Evolutionary conservation across 2,329 filamentous ascomycete species (phyloP).

Genomic region (Colletotrichum sp.): DNA sequence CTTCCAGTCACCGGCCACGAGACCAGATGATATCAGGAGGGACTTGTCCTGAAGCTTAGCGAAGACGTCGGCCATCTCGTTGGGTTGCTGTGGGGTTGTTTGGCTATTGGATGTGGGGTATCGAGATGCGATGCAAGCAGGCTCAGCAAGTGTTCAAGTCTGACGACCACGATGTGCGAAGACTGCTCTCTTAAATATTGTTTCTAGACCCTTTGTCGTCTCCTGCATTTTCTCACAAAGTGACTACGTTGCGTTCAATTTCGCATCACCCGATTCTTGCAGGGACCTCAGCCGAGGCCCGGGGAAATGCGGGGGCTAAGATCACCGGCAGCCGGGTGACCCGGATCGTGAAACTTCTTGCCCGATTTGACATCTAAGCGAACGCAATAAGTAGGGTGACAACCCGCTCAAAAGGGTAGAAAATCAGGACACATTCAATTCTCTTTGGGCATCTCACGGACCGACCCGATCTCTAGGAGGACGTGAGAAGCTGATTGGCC

Average conservation of each 20-base stretch:
- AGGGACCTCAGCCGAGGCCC: neutral
- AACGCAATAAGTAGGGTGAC: neutral
- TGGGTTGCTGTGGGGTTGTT: neutral
- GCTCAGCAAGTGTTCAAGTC: neutral
- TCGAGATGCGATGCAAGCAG: too few species aligned
- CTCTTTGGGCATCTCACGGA: neutral
- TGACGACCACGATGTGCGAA: too few species aligned
- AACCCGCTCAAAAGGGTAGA: neutral
- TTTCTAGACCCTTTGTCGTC: rapidly evolving
- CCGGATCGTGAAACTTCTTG: neutral
- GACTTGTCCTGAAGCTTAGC: neutral
- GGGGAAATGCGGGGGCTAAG: neutral
- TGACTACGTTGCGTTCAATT: neutral
- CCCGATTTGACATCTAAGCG: neutral
- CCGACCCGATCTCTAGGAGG: neutral
- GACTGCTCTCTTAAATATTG: neutral
- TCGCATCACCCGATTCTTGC: neutral
- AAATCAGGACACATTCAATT: neutral
- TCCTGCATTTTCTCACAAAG: neutral
- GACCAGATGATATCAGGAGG: neutral
- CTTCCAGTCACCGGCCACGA: conserved; percentile 51
- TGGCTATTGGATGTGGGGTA: neutral
- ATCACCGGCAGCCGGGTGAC: neutral
- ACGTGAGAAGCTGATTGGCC: neutral
- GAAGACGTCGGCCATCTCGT: neutral